phyloP scores from a whole-genome alignment of 1,284 basidiomycete genomes.

The Moesziomyces parantarcticus region DNA sequence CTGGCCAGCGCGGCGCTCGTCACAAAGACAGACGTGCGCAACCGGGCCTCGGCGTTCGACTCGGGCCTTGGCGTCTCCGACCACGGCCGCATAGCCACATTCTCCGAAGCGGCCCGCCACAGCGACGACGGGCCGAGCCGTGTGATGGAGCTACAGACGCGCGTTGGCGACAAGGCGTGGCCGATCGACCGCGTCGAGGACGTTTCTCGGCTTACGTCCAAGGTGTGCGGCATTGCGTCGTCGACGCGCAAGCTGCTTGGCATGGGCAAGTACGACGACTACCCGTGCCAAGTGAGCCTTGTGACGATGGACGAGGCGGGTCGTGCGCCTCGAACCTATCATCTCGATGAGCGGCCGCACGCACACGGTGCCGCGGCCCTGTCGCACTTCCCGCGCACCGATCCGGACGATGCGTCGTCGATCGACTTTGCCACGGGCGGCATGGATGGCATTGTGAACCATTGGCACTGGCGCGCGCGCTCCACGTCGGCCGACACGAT shows the following conservation, averaged over 20 bases:
- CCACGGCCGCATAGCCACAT: slow-evolving; percentile 17
- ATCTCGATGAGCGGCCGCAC: slow-evolving; percentile 39
- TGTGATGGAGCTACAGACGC: slow-evolving; percentile 15
- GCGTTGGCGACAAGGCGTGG: slow-evolving; percentile 3
- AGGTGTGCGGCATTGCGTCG: slow-evolving; percentile 38
- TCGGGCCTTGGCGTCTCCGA: slow-evolving; percentile 28
- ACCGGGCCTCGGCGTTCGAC: slow-evolving; percentile 19
- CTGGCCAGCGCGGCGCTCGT: slow-evolving; percentile 11
- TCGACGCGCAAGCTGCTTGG: slow-evolving; percentile 33
- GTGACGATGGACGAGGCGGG: slow-evolving; percentile 24
- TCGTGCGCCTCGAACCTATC: slow-evolving; percentile 17
- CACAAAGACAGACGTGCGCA: slow-evolving; percentile 2
- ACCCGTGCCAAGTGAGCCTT: slow-evolving; percentile 40
- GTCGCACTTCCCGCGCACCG: slow-evolving; percentile 34
- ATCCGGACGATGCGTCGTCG: slow-evolving; percentile 18
- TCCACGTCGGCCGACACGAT: slow-evolving; percentile 10
- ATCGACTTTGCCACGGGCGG: slow-evolving; percentile 49
- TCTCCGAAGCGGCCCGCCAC: slow-evolving; percentile 3
- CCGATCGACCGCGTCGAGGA: slow-evolving; percentile 38
- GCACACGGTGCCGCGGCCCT: slow-evolving; percentile 24
- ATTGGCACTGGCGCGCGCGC: slow-evolving; percentile 34
- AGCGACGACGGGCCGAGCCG: slow-evolving; percentile 5
- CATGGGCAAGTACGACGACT: slow-evolving; percentile 19
- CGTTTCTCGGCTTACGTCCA: slow-evolving; percentile 34
- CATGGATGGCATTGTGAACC: slow-evolving; percentile 38